Percentiles rank a stretch among this genome's conserved stretches.
phyloP scores from a whole-genome alignment of 805 yeast genomes.

The Candida verbasci region DNA sequence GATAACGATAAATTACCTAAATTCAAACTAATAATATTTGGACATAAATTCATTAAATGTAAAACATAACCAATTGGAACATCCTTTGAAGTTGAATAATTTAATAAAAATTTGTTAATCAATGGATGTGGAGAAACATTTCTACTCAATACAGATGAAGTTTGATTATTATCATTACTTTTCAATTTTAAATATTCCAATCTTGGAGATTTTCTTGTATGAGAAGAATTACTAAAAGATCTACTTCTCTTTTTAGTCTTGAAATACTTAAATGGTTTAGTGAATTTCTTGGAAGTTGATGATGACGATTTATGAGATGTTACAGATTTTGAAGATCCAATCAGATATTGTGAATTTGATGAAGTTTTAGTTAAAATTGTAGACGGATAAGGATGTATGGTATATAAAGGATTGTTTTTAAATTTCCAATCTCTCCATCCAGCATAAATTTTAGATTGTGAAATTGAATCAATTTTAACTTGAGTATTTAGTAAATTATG shows the following conservation, averaged over 20 bases:
- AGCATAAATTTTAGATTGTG: conserved; percentile 45
- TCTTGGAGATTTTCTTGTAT: conserved; percentile 7
- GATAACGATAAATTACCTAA: conserved; percentile 62
- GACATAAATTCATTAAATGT: conserved; percentile 66
- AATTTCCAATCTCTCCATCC: conserved; percentile 94
- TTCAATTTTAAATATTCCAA: conserved; percentile 8
- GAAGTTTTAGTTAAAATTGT: conserved; percentile 13
- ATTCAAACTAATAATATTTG: conserved; percentile 51
- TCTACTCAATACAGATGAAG: not conserved
- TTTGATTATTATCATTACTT: not conserved
- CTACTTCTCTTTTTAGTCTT: conserved; percentile 14
- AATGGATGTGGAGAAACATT: conserved; percentile 45
- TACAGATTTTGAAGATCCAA: conserved; percentile 13
- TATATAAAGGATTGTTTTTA: conserved; percentile 64
- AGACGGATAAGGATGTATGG: conserved; percentile 20
- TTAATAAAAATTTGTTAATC: conserved; percentile 55
- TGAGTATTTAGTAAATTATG: conserved; percentile 4
- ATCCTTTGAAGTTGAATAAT: conserved; percentile 66
- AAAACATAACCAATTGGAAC: conserved; percentile 73
- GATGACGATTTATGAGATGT: conserved; percentile 14
- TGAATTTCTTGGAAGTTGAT: conserved; percentile 12
- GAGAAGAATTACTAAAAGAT: conserved; percentile 3
- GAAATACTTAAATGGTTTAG: conserved; percentile 18
- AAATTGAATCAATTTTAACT: conserved; percentile 6
- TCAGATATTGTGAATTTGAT: conserved; percentile 15